Percentiles rank a stretch among this genome's conserved stretches.
These are phyloP conservation scores for Verruconis gallopava DNA, from an alignment of 2,329 filamentous ascomycete genomes.

Conservation along the genomic window DNA sequence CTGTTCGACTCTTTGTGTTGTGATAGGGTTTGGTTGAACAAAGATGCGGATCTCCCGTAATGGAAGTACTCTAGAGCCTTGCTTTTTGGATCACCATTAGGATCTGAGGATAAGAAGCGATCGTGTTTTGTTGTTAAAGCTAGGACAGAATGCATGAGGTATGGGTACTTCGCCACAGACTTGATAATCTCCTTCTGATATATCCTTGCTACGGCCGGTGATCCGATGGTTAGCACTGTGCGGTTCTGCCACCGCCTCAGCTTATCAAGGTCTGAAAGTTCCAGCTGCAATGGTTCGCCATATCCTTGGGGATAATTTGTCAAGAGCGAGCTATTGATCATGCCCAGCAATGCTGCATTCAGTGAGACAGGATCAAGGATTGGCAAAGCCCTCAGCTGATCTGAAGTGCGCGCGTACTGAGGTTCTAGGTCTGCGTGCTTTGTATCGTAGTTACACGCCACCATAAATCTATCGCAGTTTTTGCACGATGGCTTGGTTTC, in stretches of 20 bases:
- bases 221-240: neutral
- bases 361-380: neutral
- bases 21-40: neutral
- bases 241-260: neutral
- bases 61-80: neutral
- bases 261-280: neutral
- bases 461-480: neutral
- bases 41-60: neutral
- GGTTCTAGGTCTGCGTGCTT: neutral
- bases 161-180: neutral
- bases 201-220: neutral
- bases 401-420: neutral
- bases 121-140: neutral
- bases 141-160: neutral
- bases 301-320: neutral
- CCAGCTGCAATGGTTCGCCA: neutral
- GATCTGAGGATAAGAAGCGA: neutral
- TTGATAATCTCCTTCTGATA: neutral
- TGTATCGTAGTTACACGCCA: neutral
- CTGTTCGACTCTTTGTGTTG: neutral
- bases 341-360: neutral
- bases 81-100: neutral
- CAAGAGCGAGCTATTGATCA: neutral
- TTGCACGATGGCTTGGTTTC: neutral
- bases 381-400: no score